phyloP scores from a whole-genome alignment of 2,329 filamentous ascomycete species.

The Metarhizium sp. region DNA sequence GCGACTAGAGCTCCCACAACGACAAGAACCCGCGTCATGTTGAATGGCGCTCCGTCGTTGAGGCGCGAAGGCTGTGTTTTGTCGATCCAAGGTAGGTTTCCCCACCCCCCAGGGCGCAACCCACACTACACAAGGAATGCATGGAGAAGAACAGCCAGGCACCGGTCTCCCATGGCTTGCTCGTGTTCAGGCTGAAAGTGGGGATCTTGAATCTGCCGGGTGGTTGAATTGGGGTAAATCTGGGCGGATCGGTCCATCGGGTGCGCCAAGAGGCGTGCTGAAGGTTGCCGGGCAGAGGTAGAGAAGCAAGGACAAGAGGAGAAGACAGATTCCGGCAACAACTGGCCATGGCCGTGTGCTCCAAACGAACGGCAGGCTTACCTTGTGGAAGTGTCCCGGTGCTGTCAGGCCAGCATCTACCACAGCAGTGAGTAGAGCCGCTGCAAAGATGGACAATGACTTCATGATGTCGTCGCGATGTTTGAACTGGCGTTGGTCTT shows the following conservation, averaged over 20 bases:
- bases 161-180: too few species aligned
- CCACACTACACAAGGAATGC: too few species aligned
- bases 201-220: too few species aligned
- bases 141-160: too few species aligned
- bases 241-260: too few species aligned
- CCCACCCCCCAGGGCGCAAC: too few species aligned
- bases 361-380: constrained; percentile 1
- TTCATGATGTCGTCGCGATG: constrained; percentile 20
- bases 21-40: not conserved
- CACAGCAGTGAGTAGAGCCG: constrained; percentile 20
- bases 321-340: not conserved
- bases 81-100: not conserved
- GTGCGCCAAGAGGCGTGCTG: too few species aligned
- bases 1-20: not conserved
- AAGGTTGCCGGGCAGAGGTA: too few species aligned
- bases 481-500: not conserved
- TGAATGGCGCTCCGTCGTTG: not conserved
- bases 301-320: not conserved
- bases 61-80: not conserved
- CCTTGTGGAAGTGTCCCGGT: not conserved
- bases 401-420: constrained; percentile 12
- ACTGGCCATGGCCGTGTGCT: not conserved
- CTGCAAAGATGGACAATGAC: constrained; percentile 20
- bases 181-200: too few species aligned
- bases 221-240: too few species aligned